Evolutionary conservation across 345 rosid genomes (phyloP).

Genomic region (Syzygium aromaticum): DNA sequence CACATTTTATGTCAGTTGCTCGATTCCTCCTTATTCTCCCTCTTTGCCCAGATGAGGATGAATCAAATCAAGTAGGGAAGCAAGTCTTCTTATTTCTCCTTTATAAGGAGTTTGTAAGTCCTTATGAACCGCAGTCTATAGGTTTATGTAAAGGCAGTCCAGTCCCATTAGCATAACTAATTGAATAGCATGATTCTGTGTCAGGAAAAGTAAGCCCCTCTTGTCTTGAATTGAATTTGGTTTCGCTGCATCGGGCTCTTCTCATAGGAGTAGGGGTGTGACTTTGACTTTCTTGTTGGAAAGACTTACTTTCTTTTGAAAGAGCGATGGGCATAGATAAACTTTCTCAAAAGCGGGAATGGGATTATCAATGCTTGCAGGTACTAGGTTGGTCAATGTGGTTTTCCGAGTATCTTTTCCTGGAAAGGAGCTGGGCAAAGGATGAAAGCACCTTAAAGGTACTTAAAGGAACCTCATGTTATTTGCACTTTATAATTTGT

Average conservation of each 20-base stretch:
- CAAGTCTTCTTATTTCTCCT: not conserved
- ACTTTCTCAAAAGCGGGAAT: not conserved
- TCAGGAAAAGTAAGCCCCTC: not conserved
- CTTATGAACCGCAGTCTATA: not conserved
- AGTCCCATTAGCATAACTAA: not conserved
- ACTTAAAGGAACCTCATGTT: not conserved
- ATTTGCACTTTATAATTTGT: not conserved
- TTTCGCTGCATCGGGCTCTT: not conserved
- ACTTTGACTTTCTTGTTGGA: not conserved
- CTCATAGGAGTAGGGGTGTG: not conserved
- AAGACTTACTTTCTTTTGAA: not conserved
- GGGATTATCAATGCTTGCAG: slow-evolving; percentile 24
- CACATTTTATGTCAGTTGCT: not conserved
- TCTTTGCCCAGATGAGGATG: not conserved
- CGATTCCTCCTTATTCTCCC: not conserved
- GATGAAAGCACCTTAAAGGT: slow-evolving; percentile 83
- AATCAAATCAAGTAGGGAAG: not conserved
- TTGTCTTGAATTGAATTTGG: not conserved
- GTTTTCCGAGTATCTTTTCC: slow-evolving; percentile 94
- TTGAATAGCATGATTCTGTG: not conserved
- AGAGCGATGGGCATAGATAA: not conserved
- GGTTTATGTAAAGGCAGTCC: not conserved
- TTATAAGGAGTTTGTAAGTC: not conserved
- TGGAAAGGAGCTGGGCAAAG: slow-evolving; percentile 90
- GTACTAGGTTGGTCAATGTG: slow-evolving; percentile 99